Evolutionary conservation across 2,329 filamentous ascomycete species (phyloP).

Genomic region (Aureobasidium mangrovei): DNA sequence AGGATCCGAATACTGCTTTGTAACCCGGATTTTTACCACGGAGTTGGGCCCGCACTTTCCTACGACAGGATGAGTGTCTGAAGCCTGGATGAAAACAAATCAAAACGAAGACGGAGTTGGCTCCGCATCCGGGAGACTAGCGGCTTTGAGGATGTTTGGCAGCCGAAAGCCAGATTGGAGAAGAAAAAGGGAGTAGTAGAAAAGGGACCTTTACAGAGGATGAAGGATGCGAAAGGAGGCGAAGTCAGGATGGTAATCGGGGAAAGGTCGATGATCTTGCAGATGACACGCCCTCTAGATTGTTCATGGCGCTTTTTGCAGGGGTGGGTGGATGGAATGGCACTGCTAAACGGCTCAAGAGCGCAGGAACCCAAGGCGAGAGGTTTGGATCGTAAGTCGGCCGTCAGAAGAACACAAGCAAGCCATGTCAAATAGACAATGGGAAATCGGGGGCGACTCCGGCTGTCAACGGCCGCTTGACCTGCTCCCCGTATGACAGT

Average conservation of each 20-base stretch:
- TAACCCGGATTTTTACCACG: slow-evolving; percentile 10
- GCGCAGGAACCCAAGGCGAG: neutral
- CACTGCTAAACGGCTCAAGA: neutral
- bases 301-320: neutral
- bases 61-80: too few relatives aligned
- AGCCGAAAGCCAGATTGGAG: neutral
- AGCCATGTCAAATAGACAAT: too few relatives aligned
- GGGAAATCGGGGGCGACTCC: neutral
- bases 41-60: slow-evolving; percentile 12
- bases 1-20: neutral
- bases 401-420: too few relatives aligned
- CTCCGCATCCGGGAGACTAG: too few relatives aligned
- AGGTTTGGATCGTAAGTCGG: too few relatives aligned
- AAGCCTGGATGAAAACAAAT: too few relatives aligned
- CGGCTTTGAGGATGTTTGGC: too few relatives aligned
- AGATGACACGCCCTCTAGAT: neutral
- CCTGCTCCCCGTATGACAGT: neutral
- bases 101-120: too few relatives aligned
- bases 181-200: neutral
- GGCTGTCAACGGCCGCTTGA: neutral
- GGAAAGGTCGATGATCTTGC: neutral
- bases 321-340: neutral
- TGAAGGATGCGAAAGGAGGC: neutral
- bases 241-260: neutral
- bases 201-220: neutral